phyloP scores from a whole-genome alignment of 1,139 yeast genomes.

The Meyerozyma athensensis region DNA sequence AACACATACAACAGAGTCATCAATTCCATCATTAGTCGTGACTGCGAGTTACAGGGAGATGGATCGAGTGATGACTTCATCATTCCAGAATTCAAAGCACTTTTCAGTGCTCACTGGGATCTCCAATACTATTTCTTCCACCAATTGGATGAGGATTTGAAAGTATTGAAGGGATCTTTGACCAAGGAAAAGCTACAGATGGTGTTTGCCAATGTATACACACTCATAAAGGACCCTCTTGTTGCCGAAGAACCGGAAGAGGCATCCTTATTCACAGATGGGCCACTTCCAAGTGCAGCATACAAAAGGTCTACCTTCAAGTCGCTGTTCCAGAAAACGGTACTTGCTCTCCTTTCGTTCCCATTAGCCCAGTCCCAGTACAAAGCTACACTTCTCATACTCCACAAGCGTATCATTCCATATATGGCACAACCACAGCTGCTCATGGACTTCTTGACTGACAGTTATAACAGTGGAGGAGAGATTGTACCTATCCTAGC shows the following conservation, averaged over 20 bases:
- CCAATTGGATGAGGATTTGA: conserved; percentile 21
- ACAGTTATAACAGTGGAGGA: conserved; percentile 62
- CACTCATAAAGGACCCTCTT: conserved; percentile 30
- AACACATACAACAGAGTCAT: conserved; percentile 45
- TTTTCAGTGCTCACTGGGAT: conserved; percentile 55
- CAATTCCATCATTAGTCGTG: not conserved
- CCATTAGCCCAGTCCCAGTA: conserved; percentile 56
- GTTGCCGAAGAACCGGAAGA: conserved; percentile 31
- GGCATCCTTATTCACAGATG: conserved; percentile 23
- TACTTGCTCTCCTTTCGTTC: conserved; percentile 52
- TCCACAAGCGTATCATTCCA: conserved; percentile 85
- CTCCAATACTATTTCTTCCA: conserved; percentile 61
- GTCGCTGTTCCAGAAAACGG: conserved; percentile 62
- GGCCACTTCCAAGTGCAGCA: conserved; percentile 50
- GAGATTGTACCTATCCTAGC: conserved; percentile 75
- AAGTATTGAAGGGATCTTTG: conserved; percentile 18
- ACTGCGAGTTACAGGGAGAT: conserved; percentile 29
- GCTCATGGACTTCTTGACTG: conserved; percentile 90
- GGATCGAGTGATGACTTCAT: conserved; percentile 51
- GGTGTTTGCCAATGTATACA: conserved; percentile 36
- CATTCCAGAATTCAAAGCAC: conserved; percentile 54
- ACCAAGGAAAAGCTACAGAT: conserved; percentile 16
- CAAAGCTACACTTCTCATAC: conserved; percentile 59
- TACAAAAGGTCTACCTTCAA: conserved; percentile 57
- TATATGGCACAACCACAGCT: conserved; percentile 73